Base-by-base conservation (phyloP, 108 stramenopile species). In the Aurantiochytrium sp. region DNA sequence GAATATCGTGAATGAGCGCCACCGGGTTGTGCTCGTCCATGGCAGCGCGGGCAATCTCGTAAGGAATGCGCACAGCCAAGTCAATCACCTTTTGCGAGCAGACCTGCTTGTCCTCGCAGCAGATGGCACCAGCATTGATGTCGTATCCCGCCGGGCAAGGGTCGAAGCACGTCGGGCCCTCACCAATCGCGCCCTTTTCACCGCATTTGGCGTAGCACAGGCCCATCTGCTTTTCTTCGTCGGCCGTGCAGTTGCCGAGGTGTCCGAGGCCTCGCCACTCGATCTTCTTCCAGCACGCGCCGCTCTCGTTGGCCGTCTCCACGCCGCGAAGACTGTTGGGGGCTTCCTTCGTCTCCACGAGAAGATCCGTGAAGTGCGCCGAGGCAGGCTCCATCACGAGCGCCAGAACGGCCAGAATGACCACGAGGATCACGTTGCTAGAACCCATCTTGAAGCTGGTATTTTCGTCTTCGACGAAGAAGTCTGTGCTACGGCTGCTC, bases 221-320 rank as follows among this genome's bases (percentile, higher is more conserved):
- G 12, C 76, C 76, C 76, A 83, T 83, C 49, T 53, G 45, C 23
- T 45, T 43, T 3, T 83, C 76, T 23, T 83, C 76, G 51, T 35
- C 76, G 45, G n/a, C 49, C 49, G 45, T 83, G 76, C 76, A 83
- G 49, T 83, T 83, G 76, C 51, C 76, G 1, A 83, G 76, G 49
- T 53, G 45, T 12, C 76, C 76, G 51, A 83, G n/a, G 45, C 76
- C 76, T 55, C 76, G 45, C n/a, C n/a, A 83, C 49, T 83, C 76
- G 16, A 83, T 53, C 49, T 53, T 53, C 76, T 83, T 83, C 76
- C 76, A 83, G 76, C 76, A 83, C 2, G 76, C 76, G 10, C n/a
- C 25, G 4, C 28, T 83, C 28, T 6, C 76, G 23, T 47, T 53
- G 51, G 19, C 51, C 28, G 16, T 23, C 18, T n/a, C 29, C 23